A percentile compares a stretch with the other conserved stretches of the same genome.
These are phyloP conservation scores for Hortiboletus campestris DNA, from an alignment of 768 basidiomycete species.

Conservation along the genomic window DNA sequence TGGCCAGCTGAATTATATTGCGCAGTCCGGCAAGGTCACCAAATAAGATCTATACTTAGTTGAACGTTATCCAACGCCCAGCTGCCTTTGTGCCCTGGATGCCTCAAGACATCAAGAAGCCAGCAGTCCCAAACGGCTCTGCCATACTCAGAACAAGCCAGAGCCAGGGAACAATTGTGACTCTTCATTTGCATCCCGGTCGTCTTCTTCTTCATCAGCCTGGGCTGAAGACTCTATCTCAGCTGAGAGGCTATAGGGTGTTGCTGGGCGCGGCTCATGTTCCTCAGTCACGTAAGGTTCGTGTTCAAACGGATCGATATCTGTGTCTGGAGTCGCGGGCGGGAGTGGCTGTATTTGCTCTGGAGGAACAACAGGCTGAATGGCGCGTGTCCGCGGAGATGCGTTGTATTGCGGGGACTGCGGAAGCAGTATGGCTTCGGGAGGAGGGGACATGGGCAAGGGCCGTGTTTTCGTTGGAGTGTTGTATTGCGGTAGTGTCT, in stretches of 20 bases:
- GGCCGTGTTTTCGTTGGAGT: conserved; percentile 7
- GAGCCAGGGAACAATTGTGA: conserved; percentile 45
- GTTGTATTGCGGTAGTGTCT: conserved; percentile 11
- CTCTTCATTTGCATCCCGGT: conserved; percentile 28
- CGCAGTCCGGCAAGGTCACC: conserved; percentile 9
- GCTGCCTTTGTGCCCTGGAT: background rate
- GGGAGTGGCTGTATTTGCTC: conserved; percentile 16
- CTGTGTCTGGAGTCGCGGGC: conserved; percentile 26
- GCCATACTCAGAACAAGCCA: conserved; percentile 36
- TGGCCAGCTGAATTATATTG: conserved; percentile 4
- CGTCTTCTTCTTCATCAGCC: conserved; percentile 20
- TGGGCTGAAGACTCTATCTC: conserved; percentile 8
- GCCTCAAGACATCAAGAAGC: background rate
- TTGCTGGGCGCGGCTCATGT: conserved; percentile 15
- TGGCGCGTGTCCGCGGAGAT: conserved; percentile 2
- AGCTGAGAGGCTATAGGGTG: conserved; percentile 30
- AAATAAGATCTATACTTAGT: conserved; percentile 15
- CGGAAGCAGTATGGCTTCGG: conserved; percentile 8
- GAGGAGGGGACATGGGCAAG: conserved; percentile 12
- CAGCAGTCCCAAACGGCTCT: no score
- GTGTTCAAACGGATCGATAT: conserved; percentile 35
- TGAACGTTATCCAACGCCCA: background rate
- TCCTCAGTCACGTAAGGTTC: conserved; percentile 28
- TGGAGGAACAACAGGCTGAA: conserved; percentile 8
- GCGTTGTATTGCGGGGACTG: conserved; percentile 1